phyloP scores from a whole-genome alignment of 495 filamentous ascomycete genomes.

The Copromyces sp. region DNA sequence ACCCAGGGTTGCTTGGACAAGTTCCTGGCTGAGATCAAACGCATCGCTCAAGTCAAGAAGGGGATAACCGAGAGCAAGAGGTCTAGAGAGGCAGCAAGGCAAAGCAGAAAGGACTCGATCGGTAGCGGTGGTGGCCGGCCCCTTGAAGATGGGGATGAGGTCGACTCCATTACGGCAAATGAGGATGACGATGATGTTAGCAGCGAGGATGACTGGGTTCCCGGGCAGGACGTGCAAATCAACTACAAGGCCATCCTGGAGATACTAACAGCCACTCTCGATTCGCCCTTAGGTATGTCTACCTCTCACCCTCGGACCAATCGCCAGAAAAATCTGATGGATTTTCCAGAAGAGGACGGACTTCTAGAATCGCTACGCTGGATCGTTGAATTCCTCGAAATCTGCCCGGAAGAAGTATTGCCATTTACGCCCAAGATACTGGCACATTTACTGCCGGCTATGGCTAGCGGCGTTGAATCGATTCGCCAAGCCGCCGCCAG shows the following conservation, averaged over 20 bases:
- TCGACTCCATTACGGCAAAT: constrained; percentile 47
- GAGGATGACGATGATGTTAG: constrained; percentile 49
- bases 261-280: constrained; percentile 82
- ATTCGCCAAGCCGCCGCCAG: constrained; percentile 80
- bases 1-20: constrained; percentile 85
- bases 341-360: constrained; percentile 66
- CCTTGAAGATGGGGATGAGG: constrained; percentile 37
- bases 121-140: constrained; percentile 45
- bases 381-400: constrained; percentile 94
- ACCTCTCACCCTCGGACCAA: background rate
- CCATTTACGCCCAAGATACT: constrained; percentile 86
- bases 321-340: constrained; percentile 11
- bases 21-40: constrained; percentile 89
- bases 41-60: constrained; percentile 84
- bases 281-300: constrained; percentile 63
- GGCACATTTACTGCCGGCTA: constrained; percentile 84
- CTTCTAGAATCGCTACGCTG: constrained; percentile 84
- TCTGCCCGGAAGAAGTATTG: constrained; percentile 95
- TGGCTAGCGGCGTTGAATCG: constrained; percentile 80
- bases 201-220: constrained; percentile 88
- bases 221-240: constrained; percentile 92
- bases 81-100: constrained; percentile 53
- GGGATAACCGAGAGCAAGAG: constrained; percentile 82
- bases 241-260: constrained; percentile 87
- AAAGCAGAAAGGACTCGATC: constrained; percentile 54